Conservation (phyloP, 169 alveolate species). For the Babesia ovata region DNA sequence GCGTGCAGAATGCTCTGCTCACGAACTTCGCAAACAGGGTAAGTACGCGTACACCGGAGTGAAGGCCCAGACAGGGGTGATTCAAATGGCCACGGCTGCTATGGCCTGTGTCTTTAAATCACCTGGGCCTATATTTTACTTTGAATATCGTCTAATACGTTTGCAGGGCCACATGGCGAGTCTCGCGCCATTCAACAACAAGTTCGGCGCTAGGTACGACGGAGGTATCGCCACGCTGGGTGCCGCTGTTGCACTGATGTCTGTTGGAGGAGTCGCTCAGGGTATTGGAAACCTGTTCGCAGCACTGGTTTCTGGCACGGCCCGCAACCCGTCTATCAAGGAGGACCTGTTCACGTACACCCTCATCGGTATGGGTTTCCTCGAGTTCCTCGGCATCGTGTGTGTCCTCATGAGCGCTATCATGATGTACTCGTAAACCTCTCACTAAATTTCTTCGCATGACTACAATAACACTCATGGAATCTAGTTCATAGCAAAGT, state of each 20-base stretch:
- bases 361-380: slow-evolving; percentile 90
- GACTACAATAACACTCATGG: neutral
- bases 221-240: slow-evolving; percentile 81
- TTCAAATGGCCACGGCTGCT: neutral
- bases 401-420: slow-evolving; percentile 88
- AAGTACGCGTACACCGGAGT: neutral
- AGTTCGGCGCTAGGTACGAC: slow-evolving; percentile 78
- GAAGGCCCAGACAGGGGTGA: neutral
- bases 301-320: slow-evolving; percentile 88
- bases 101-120: neutral
- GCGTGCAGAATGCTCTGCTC: slow-evolving; percentile 25
- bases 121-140: neutral
- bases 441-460: neutral
- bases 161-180: slow-evolving; percentile 56
- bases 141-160: neutral
- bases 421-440: slow-evolving; percentile 79
- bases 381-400: slow-evolving; percentile 86
- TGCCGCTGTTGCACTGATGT: slow-evolving; percentile 83
- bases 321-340: slow-evolving; percentile 87
- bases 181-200: slow-evolving; percentile 62
- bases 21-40: slow-evolving; percentile 55
- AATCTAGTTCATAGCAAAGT: neutral
- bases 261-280: slow-evolving; percentile 88
- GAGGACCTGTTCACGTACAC: slow-evolving; percentile 89
- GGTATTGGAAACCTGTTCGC: slow-evolving; percentile 90